phyloP scores from a whole-genome alignment of 768 basidiomycete genomes.

The Phallus indusiatus region DNA sequence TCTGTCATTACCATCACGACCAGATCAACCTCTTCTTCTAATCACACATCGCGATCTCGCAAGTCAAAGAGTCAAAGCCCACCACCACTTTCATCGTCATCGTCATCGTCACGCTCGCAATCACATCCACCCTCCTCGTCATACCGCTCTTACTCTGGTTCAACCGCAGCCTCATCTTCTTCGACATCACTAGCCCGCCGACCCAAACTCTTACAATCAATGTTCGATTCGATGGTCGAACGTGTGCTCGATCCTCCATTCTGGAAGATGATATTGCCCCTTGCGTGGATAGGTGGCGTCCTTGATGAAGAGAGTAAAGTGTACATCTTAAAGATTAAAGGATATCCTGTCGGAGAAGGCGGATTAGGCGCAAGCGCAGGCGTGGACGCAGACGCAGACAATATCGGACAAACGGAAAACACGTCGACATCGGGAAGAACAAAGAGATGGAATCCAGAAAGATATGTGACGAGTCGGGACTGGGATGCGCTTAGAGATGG shows the following conservation, averaged over 20 bases:
- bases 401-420: not conserved
- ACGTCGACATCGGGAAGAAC: not conserved
- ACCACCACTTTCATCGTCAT: too few species aligned
- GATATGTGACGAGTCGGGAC: slow-evolving; percentile 25
- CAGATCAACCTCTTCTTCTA: too few species aligned
- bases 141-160: too few species aligned
- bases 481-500: slow-evolving; percentile 60
- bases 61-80: too few species aligned
- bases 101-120: too few species aligned
- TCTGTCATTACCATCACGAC: slow-evolving; percentile 22
- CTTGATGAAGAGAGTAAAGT: slow-evolving; percentile 46
- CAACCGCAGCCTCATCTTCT: too few species aligned
- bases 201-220: slow-evolving; percentile 55
- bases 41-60: too few species aligned
- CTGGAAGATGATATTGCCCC: slow-evolving; percentile 59
- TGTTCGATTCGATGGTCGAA: slow-evolving; percentile 64
- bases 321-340: slow-evolving; percentile 28
- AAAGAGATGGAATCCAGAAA: not conserved
- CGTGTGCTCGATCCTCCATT: slow-evolving; percentile 61
- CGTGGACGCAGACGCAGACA: not conserved
- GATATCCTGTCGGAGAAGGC: not conserved
- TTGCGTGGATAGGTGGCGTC: slow-evolving; percentile 42
- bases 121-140: too few species aligned
- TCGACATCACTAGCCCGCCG: slow-evolving; percentile 40
- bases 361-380: too few species aligned